These are phyloP conservation scores for Phaeoacremonium minimum DNA, from an alignment of 2,329 filamentous ascomycete species.

Conservation along the genomic window DNA sequence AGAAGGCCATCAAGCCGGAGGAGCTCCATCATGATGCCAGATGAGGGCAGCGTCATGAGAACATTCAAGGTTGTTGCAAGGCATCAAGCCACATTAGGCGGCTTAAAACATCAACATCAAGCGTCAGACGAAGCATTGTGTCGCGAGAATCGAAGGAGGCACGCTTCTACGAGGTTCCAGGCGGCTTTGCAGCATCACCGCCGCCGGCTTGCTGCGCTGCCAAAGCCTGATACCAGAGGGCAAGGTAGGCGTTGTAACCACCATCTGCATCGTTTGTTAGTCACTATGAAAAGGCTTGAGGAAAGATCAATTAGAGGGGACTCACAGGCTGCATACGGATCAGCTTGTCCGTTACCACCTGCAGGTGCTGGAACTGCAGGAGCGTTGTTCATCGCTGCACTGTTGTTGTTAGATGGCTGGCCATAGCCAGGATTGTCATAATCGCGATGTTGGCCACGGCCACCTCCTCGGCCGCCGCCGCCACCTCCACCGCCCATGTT, in stretches of 20 bases:
- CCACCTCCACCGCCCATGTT: constrained; percentile 42
- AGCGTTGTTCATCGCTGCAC: constrained; percentile 34
- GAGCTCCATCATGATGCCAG: neutral
- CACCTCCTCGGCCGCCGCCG: constrained; percentile 36
- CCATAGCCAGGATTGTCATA: constrained; percentile 50
- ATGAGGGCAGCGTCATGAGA: neutral
- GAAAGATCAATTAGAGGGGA: too few relatives aligned
- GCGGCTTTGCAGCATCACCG: constrained; percentile 12
- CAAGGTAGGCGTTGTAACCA: constrained; percentile 75
- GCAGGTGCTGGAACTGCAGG: constrained; percentile 28
- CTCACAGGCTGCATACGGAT: constrained; percentile 74
- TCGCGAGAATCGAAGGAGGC: neutral
- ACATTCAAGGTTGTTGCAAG: neutral
- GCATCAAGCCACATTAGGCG: neutral
- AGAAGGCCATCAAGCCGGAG: neutral
- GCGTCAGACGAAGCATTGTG: neutral
- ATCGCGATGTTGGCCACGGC: constrained; percentile 42
- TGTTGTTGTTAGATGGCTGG: constrained; percentile 42
- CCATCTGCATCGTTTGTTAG: constrained; percentile 51
- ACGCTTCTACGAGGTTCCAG: constrained; percentile 8
- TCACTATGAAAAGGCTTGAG: too few relatives aligned
- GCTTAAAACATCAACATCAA: neutral
- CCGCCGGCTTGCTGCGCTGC: constrained; percentile 21
- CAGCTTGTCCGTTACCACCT: constrained; percentile 47
- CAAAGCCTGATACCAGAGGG: constrained; percentile 74